These are phyloP conservation scores for Huiozyma naganishii DNA, from an alignment of 805 yeast genomes.

Conservation along the genomic window DNA sequence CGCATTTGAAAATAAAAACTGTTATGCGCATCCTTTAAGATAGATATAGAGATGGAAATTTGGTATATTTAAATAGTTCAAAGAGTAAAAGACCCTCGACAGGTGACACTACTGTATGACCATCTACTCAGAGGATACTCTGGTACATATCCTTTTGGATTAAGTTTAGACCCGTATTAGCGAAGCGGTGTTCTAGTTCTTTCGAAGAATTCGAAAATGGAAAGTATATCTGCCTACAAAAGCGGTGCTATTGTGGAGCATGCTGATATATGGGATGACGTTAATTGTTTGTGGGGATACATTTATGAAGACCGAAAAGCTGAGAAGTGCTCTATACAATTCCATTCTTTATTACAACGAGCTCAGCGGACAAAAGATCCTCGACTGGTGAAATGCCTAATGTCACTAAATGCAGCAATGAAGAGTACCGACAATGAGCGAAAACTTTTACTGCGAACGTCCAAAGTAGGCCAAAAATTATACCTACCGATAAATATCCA, in stretches of 20 bases:
- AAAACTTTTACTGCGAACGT: slow-evolving; percentile 19
- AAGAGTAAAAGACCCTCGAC: too few relatives aligned
- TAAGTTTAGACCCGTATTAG: too few relatives aligned
- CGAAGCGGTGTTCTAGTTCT: too few relatives aligned
- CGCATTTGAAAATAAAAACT: too few relatives aligned
- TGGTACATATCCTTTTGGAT: too few relatives aligned
- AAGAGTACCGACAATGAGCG: slow-evolving; percentile 5
- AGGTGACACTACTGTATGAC: too few relatives aligned
- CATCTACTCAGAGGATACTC: too few relatives aligned
- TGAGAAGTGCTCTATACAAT: background rate
- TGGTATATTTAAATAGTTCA: too few relatives aligned
- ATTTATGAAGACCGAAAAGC: slow-evolving; percentile 1
- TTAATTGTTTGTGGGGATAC: slow-evolving; percentile 4
- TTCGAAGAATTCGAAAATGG: too few relatives aligned
- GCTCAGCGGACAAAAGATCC: slow-evolving; percentile 7
- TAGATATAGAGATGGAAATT: too few relatives aligned
- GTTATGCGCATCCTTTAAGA: too few relatives aligned
- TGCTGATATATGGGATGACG: slow-evolving; percentile 3
- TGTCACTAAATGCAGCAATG: slow-evolving; percentile 9
- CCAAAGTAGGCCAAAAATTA: slow-evolving; percentile 8
- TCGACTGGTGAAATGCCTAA: slow-evolving; percentile 6
- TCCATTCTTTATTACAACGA: background rate
- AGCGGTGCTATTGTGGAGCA: background rate
- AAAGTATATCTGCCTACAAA: too few relatives aligned
- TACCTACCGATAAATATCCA: slow-evolving; percentile 20